Percentiles rank a stretch among this genome's conserved stretches.
These are phyloP conservation scores for Incumbomyces lentus DNA, from an alignment of 2,329 filamentous ascomycete genomes.

Conservation along the genomic window DNA sequence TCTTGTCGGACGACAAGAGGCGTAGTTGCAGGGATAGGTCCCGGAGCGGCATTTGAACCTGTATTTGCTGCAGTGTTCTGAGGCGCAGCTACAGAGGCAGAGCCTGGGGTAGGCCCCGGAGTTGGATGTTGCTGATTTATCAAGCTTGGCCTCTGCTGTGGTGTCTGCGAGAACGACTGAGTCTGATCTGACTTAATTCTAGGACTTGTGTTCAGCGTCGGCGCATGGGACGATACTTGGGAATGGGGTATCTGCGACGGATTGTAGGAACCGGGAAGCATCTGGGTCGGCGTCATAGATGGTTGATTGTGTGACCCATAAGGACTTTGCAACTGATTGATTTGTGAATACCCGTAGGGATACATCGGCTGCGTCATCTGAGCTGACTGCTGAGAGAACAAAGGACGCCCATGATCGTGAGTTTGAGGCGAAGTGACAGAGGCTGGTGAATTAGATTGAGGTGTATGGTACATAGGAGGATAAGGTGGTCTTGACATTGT, in stretches of 20 bases:
- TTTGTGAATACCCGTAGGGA: constrained; percentile 51
- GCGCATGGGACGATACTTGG: constrained; percentile 35
- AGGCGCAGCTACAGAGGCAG: constrained; percentile 55
- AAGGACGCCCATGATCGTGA: constrained; percentile 71
- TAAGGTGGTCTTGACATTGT: constrained; percentile 60
- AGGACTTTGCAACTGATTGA: constrained; percentile 43
- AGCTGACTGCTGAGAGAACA: constrained; percentile 70
- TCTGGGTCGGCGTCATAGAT: constrained; percentile 43
- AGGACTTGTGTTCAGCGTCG: constrained; percentile 51
- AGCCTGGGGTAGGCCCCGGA: constrained; percentile 30
- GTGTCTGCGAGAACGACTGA: constrained; percentile 22
- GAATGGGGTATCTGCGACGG: constrained; percentile 32
- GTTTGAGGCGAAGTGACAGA: constrained; percentile 82
- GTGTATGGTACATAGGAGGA: constrained; percentile 89
- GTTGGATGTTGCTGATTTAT: constrained; percentile 25
- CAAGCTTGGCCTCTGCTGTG: constrained; percentile 39
- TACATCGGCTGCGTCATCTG: constrained; percentile 82
- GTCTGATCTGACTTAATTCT: constrained; percentile 25
- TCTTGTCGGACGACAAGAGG: constrained; percentile 90
- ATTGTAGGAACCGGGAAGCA: constrained; percentile 45
- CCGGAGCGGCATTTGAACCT: constrained; percentile 66
- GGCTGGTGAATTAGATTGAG: constrained; percentile 87
- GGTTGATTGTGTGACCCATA: constrained; percentile 50
- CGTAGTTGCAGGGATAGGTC: constrained; percentile 92
- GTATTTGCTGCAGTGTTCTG: constrained; percentile 43